These are phyloP conservation scores for Pythium oligandrum DNA, from an alignment of 352 stramenopile genomes.

Conservation along the genomic window DNA sequence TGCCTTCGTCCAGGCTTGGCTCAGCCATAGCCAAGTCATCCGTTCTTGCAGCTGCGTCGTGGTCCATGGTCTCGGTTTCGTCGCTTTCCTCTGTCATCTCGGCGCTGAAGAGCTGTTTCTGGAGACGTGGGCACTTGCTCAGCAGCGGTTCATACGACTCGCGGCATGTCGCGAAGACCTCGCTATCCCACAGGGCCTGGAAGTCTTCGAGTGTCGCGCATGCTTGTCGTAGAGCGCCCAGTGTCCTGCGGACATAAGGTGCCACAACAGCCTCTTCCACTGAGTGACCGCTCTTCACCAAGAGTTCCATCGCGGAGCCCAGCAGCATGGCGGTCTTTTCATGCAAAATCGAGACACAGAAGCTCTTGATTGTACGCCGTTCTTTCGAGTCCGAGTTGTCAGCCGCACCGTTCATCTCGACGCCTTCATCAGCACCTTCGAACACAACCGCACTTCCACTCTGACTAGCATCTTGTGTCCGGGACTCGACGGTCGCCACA, in stretches of 20 bases:
- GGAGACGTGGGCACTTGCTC: slow-evolving; percentile 27
- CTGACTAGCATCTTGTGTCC: slow-evolving; percentile 23
- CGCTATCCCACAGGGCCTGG: slow-evolving; percentile 52
- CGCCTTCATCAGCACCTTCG: slow-evolving; percentile 22
- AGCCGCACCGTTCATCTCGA: slow-evolving; percentile 15
- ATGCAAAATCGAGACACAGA: slow-evolving; percentile 51
- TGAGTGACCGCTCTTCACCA: slow-evolving; percentile 36
- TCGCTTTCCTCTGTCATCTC: not conserved
- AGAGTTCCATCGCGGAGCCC: slow-evolving; percentile 27
- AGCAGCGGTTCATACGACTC: slow-evolving; percentile 60
- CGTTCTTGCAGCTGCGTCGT: not conserved
- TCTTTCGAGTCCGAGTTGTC: slow-evolving; percentile 7
- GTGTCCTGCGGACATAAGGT: slow-evolving; percentile 40
- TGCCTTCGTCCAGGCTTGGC: not conserved
- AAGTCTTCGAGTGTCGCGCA: slow-evolving; percentile 58
- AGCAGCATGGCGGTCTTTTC: slow-evolving; percentile 63
- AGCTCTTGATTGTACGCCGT: slow-evolving; percentile 34
- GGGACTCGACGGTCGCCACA: slow-evolving; percentile 30
- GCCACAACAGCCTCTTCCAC: slow-evolving; percentile 22
- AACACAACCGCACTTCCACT: slow-evolving; percentile 24
- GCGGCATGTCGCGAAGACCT: slow-evolving; percentile 46
- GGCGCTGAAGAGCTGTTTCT: slow-evolving; percentile 19
- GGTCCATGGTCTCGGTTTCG: slow-evolving; percentile 1
- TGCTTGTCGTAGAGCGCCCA: slow-evolving; percentile 34
- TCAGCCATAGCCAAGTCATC: not conserved